Evolutionary conservation across 179 eudicot genomes (phyloP).

Genomic region (Camellia oleifera): DNA sequence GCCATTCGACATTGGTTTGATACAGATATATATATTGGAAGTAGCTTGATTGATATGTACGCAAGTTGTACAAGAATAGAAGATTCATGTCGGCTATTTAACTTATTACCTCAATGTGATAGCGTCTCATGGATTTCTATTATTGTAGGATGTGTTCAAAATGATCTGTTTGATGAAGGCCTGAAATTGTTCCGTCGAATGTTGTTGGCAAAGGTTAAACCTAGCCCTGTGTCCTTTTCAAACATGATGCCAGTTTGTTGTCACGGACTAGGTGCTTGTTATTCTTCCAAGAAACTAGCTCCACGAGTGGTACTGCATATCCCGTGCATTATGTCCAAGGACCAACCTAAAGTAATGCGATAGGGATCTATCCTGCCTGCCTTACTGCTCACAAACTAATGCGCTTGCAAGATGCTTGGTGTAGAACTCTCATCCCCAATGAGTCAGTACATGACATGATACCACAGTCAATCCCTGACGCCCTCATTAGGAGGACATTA

Average conservation of each 20-base stretch:
- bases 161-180: conserved; percentile 73
- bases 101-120: conserved; percentile 46
- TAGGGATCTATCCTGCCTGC: too few species aligned
- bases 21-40: conserved; percentile 47
- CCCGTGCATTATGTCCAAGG: too few species aligned
- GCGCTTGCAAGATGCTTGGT: too few species aligned
- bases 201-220: conserved; percentile 57
- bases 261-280: too few species aligned
- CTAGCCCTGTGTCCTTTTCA: conserved; percentile 61
- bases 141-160: conserved; percentile 74
- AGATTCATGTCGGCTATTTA: conserved; percentile 43
- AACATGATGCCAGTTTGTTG: conserved; percentile 67
- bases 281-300: too few species aligned
- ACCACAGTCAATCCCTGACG: too few species aligned
- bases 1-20: conserved; percentile 57
- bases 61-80: conserved; percentile 59
- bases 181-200: conserved; percentile 65
- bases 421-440: too few species aligned
- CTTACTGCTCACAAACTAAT: too few species aligned
- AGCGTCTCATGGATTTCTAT: conserved; percentile 70
- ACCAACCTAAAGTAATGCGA: neutral
- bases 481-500: too few species aligned
- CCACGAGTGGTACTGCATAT: too few species aligned
- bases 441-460: too few species aligned
- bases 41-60: conserved; percentile 86